Conservation (phyloP, 352 stramenopile species). For the Labyrinthula sp. region DNA sequence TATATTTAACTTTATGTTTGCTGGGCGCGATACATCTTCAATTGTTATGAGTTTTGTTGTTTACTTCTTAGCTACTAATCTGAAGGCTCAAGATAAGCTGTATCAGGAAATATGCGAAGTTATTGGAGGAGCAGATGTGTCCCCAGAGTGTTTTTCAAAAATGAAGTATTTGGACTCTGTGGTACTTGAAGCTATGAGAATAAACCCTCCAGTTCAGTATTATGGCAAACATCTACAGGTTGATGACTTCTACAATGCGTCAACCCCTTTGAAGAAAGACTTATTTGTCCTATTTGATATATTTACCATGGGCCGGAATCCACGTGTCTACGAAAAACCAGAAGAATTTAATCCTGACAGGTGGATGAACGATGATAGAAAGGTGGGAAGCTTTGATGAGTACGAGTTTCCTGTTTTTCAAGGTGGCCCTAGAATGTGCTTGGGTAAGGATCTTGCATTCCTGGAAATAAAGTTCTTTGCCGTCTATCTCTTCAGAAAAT, state of each 20-base stretch:
- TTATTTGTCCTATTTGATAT: slow-evolving; percentile 35
- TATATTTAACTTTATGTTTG: slow-evolving; percentile 49
- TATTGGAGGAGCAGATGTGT: slow-evolving; percentile 28
- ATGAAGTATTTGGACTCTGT: slow-evolving; percentile 45
- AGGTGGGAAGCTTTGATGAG: too few relatives aligned
- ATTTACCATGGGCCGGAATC: slow-evolving; percentile 42
- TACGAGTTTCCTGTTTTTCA: slow-evolving; percentile 50
- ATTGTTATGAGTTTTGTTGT: slow-evolving; percentile 49
- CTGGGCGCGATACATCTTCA: slow-evolving; percentile 47
- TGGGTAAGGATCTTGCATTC: slow-evolving; percentile 40
- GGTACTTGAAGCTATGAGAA: slow-evolving; percentile 41
- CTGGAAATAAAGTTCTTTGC: slow-evolving; percentile 53
- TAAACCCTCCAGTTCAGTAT: slow-evolving; percentile 46
- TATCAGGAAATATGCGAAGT: slow-evolving; percentile 36
- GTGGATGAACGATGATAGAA: slow-evolving; percentile 41
- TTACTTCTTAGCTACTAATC: slow-evolving; percentile 37
- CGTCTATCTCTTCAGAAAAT: too few relatives aligned
- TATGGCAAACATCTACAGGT: slow-evolving; percentile 37
- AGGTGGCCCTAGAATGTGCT: slow-evolving; percentile 43
- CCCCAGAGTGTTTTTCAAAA: slow-evolving; percentile 30
- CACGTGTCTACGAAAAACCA: slow-evolving; percentile 41
- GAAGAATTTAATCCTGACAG: slow-evolving; percentile 49
- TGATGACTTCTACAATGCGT: slow-evolving; percentile 44
- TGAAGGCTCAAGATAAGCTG: slow-evolving; percentile 39
- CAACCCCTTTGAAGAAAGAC: slow-evolving; percentile 39